These are phyloP conservation scores for Aphanocladium album DNA, from an alignment of 2,329 filamentous ascomycete species.

Conservation along the genomic window DNA sequence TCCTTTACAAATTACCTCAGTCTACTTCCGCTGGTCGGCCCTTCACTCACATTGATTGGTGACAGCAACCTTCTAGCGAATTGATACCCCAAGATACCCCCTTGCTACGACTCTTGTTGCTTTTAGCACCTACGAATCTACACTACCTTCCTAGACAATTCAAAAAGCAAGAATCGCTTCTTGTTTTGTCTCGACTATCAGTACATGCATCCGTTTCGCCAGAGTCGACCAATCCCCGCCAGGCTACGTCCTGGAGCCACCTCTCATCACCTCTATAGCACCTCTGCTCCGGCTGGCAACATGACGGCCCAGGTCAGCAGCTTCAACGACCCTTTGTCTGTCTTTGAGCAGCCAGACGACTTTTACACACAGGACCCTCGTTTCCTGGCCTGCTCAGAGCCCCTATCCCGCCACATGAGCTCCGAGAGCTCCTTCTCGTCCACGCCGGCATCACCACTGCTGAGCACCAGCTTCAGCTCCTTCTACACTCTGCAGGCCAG, in stretches of 20 bases:
- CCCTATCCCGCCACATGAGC: constrained; percentile 24
- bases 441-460: constrained; percentile 23
- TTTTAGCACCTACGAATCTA: neutral
- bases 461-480: constrained; percentile 10
- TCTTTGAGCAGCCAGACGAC: neutral
- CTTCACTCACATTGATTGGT: constrained; percentile 1
- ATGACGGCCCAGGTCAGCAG: constrained; percentile 2
- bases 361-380: constrained; percentile 2
- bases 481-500: constrained; percentile 17
- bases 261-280: neutral
- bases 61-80: neutral
- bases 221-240: constrained; percentile 6
- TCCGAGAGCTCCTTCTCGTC: constrained; percentile 26
- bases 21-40: neutral
- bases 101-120: neutral
- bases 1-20: neutral
- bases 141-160: neutral
- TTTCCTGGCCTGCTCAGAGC: constrained; percentile 13
- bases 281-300: constrained; percentile 6
- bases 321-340: neutral
- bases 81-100: constrained; percentile 2
- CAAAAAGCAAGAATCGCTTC: neutral
- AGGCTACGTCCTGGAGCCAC: constrained; percentile 4
- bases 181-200: neutral
- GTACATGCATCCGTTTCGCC: constrained; percentile 11